Base-by-base conservation (phyloP, 805 yeast species). In the Sugiyamaella smithiae region DNA sequence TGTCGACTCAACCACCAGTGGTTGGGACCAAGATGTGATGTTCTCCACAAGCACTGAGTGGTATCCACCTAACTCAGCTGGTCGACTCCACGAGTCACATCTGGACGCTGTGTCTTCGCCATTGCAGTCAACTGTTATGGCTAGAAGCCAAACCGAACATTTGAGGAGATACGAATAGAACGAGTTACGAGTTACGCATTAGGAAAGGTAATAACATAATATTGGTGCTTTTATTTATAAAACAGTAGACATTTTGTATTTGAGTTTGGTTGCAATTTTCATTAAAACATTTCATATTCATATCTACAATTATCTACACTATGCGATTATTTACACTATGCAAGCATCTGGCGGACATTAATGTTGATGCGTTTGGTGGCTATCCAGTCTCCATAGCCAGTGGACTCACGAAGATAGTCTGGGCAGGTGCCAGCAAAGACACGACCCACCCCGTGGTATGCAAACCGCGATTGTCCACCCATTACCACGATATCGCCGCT, bases 381-480 rank as follows among this genome's bases (percentile, higher is more conserved):
- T 33, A 69, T 56, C 73, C 74, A 71, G 12, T 50, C 57, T 28
- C 52, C 60, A 26, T 43, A 23, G 31, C 35, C 36, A 12, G 8
- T 31, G 4, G 32, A 45, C 14, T 48, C 48, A 6, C 47, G 16
- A 5, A 65, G 51, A 17, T 57, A 55, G 5, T 41, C 51, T 0
- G 75, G 75, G n/a, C 67, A 48, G 0, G 73, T 61, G 11, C 48
- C 57, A 2, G 50, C 50, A 49, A 65, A 69, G 3, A 71, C 69
- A n/a, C 64, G 58, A 11, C 71, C 70, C 2, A 71, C 69, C 1
- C 76, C 76, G 46, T 72, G 76, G 57, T 53, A 71, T 3, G 76
- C 76, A 22, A 49, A 47, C 17, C 76, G 53, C 4, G 70, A 49
- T n/a, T 47, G 55, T 5, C 71, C 74, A 7, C 72, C 66, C 76